These are phyloP conservation scores for maize (Zea mays) DNA, from an alignment of 176 grass and related monocot species.

Conservation along the genomic window DNA sequence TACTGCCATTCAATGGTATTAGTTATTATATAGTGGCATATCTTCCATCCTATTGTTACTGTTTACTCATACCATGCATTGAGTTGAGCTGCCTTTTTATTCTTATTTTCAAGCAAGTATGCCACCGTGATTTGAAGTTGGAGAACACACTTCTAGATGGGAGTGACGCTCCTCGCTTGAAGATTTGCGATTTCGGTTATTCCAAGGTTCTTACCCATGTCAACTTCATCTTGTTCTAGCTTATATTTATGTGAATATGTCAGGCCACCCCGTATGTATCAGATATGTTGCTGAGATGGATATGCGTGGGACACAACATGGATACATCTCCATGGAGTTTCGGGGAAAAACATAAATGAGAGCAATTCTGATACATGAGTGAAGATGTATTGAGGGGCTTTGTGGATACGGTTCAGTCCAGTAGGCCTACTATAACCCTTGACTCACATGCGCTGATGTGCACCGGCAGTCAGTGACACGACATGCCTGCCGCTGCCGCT, in stretches of 20 bases:
- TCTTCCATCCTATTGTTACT: slow-evolving; percentile 33
- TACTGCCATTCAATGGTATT: slow-evolving; percentile 97
- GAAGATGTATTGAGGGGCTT: not conserved
- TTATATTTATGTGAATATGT: not conserved
- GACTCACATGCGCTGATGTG: not conserved
- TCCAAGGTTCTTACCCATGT: slow-evolving; percentile 65
- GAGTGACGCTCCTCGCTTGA: slow-evolving; percentile 85
- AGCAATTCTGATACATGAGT: not conserved
- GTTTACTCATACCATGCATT: slow-evolving; percentile 13
- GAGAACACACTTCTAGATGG: slow-evolving; percentile 94
- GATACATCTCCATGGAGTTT: not conserved
- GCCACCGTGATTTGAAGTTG: slow-evolving; percentile 96
- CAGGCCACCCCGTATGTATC: not conserved
- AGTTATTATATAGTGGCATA: slow-evolving; percentile 37
- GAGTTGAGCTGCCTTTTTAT: slow-evolving; percentile 32
- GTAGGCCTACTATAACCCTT: not conserved
- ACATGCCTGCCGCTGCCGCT: not conserved
- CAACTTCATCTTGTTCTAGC: slow-evolving; percentile 19
- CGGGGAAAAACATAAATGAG: not conserved
- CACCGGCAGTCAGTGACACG: not conserved
- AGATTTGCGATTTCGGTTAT: slow-evolving; percentile 98
- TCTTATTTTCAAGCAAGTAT: slow-evolving; percentile 93
- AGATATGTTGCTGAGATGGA: not conserved
- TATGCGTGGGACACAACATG: not conserved
- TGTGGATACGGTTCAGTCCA: not conserved